phyloP scores from a whole-genome alignment of 2,329 filamentous ascomycete species.

The Diaporthe australafricana region DNA sequence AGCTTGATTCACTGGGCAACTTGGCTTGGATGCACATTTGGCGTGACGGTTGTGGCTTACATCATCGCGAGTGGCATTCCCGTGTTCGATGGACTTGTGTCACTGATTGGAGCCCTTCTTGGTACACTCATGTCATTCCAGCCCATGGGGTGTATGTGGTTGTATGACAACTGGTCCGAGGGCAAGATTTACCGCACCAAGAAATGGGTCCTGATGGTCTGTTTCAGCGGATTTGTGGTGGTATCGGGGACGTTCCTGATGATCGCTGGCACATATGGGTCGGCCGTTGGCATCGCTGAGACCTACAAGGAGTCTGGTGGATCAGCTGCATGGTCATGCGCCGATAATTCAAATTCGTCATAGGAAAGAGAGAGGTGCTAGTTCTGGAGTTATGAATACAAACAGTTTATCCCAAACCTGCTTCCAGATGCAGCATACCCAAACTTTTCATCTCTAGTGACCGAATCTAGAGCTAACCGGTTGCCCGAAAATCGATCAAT shows the following conservation, averaged over 20 bases:
- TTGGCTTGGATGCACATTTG: constrained; percentile 50
- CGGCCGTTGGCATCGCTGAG: not conserved
- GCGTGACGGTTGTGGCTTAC: constrained; percentile 45
- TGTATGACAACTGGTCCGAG: constrained; percentile 7
- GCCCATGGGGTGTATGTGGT: constrained; percentile 8
- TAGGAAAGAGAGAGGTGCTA: no score
- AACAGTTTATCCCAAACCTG: no score
- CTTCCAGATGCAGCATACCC: no score
- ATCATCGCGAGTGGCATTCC: constrained; percentile 42
- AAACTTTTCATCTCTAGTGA: no score
- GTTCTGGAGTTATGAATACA: no score
- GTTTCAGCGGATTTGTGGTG: constrained; percentile 4
- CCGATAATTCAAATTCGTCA: not conserved
- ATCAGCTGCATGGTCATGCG: not conserved
- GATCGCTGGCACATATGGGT: constrained; percentile 3
- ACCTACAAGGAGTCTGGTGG: constrained; percentile 2
- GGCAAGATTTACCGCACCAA: not conserved
- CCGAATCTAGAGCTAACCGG: no score
- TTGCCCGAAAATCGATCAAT: no score
- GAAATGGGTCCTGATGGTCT: not conserved
- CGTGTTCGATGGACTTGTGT: constrained; percentile 1
- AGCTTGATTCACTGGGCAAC: constrained; percentile 49
- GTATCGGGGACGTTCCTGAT: not conserved
- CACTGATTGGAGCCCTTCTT: not conserved
- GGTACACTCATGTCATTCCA: constrained; percentile 20